These are phyloP conservation scores for Penicillium egyptiacum DNA, from an alignment of 495 filamentous ascomycete species.

Conservation along the genomic window DNA sequence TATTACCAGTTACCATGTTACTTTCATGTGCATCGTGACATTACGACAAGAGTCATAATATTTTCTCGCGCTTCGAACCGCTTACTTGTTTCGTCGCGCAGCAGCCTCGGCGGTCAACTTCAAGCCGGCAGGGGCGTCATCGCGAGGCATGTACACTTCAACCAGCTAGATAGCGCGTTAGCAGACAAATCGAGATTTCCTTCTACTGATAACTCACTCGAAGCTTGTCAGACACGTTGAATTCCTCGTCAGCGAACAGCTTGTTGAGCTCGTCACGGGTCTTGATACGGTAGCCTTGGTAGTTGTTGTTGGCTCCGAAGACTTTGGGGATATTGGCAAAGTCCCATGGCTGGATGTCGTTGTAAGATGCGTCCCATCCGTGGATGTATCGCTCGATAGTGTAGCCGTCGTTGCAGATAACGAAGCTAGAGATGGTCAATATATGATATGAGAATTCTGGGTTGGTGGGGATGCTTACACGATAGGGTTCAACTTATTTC, in stretches of 20 bases:
- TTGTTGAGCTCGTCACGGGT: conserved; percentile 67
- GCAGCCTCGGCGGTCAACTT: conserved; percentile 64
- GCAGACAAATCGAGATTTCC: neutral
- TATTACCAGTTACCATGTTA: neutral
- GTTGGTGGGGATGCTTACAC: conserved; percentile 51
- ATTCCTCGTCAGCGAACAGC: conserved; percentile 66
- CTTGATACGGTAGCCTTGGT: conserved; percentile 66
- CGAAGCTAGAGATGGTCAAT: conserved; percentile 49
- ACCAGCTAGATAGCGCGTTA: conserved; percentile 62
- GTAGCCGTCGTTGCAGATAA: conserved; percentile 58
- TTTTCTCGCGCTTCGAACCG: neutral
- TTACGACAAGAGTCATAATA: neutral
- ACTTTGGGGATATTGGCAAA: conserved; percentile 64
- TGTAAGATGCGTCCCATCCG: conserved; percentile 71
- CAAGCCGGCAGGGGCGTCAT: conserved; percentile 73
- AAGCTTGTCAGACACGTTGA: conserved; percentile 49
- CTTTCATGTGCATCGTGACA: conserved; percentile 6
- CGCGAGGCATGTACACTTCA: conserved; percentile 80
- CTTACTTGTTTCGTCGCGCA: conserved; percentile 64
- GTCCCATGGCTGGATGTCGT: conserved; percentile 76
- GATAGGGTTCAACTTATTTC: conserved; percentile 73
- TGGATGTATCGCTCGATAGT: conserved; percentile 59
- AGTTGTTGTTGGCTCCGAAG: conserved; percentile 64
- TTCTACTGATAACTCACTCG: conserved; percentile 36
- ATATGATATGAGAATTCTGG: conserved; percentile 9